Evolutionary conservation across 768 basidiomycete genomes (phyloP), one percentile per base, ranked within the genome.

Genomic region (Artomyces pyxidatus): DNA sequence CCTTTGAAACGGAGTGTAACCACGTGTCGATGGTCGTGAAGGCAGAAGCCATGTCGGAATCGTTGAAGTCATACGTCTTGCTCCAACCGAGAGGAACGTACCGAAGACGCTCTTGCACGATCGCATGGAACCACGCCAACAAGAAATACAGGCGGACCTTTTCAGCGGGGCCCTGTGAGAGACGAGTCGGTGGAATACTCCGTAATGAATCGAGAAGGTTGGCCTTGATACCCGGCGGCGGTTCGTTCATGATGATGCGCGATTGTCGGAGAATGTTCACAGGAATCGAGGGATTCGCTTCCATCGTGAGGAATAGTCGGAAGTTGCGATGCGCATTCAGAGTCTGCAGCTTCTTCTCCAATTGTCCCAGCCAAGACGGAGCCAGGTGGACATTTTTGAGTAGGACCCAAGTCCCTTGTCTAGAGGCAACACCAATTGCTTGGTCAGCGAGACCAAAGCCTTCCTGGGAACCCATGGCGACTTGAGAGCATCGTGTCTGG

Each of bases 391-490:
- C 92, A 55, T 99, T 99, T 74, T 98, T 98, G 54, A 97, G 78
- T 23, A 99, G 74, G 1, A 99, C 95, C 94, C 94, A 96, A 27
- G 87, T 79, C 10, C 96, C 96, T 66, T 90, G 88, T 10, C 95
- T 81, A 22, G 93, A 88, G 35, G 94, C 96, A 21, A 83, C 71
- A 26, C 88, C 85, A 54, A 99, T 96, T 2, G 95, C 94, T 68
- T 96, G 94, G 60, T 99, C 95, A 10, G 96, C 96, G 1, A 94
- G 75, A 3, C 81, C 80, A 65, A 91, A 95, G n/a, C 95, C 95
- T 73, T 99, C 96, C 55, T 93, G 87, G 2, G 95, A 96, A 21
- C 96, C 96, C 93, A 99, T 96, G 12, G 96, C 96, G 21, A 99
- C 90, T 2, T 91, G 89, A 1, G 85, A 74, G 49, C 91, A 93